Evolutionary conservation across 805 yeast genomes (phyloP), one percentile per base, ranked within the genome.

Genomic region (Lipomyces sp.): DNA sequence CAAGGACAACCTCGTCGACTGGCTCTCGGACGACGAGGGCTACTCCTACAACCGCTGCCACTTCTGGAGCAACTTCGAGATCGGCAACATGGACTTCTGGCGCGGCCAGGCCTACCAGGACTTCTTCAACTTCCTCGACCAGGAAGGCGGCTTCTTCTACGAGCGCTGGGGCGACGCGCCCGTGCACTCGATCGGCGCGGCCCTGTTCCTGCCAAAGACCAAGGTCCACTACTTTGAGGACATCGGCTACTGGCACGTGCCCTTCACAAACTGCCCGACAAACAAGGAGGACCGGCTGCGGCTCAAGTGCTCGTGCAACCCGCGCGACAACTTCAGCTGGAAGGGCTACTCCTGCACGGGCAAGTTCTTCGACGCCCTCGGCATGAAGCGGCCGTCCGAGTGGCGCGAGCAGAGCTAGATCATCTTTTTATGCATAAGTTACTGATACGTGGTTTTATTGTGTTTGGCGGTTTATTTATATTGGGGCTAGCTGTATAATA

Each of bases 121-220:
- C 51, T 83, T 74, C 65, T 83, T 83, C 61, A 74, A 80, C 32
- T 62, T 69, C 53, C 70, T 83, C 52, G 88, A 83, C 65, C 61
- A 70, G 45, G 73, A 79, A 2, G 86, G 86, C 23, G 84, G 84
- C 39, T 82, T 83, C 67, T 83, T 81, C 67, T 83, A 83, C 67
- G 86, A 83, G 66, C 72, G 88, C 66, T 83, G 88, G 88, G 88
- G 88, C 23, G 88, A 83, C 66, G 88, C 88, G 0, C 87, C 87
- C 2, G 76, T 83, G 39, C 88, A 83, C 65, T 76, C 86, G 2
- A 70, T 83, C 52, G 88, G 83, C 3, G 83, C 76, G 2, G 71
- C 82, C 0, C 70, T 78, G 52, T 72, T 83, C 64, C 61, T 80
- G 50, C 72, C 78, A 23, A 74, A 70, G 51, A 73, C 73, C 24